Evolutionary conservation across 2,329 filamentous ascomycete genomes (phyloP).

Genomic region (Apiospora sp.): DNA sequence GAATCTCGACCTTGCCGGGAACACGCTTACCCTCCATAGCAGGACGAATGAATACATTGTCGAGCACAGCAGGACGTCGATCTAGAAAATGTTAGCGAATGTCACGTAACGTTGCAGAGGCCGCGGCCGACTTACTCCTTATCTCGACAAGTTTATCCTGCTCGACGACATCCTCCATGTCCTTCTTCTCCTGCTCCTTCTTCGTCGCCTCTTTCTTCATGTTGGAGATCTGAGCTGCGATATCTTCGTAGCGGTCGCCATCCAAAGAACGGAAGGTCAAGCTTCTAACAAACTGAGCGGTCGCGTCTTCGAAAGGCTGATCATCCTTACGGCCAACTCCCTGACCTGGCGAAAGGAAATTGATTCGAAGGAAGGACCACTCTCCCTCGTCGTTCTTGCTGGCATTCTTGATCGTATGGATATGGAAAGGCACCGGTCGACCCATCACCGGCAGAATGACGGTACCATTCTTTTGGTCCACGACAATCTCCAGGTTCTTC

Average conservation of each 20-base stretch:
- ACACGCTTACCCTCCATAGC: conserved; percentile 97
- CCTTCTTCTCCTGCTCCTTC: conserved; percentile 98
- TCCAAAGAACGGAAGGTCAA: conserved; percentile 94
- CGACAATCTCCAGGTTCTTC: conserved; percentile 86
- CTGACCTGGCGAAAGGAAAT: conserved; percentile 95
- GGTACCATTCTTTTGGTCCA: conserved; percentile 89
- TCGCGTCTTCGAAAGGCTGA: conserved; percentile 95
- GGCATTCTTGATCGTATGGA: conserved; percentile 97
- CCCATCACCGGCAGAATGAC: conserved; percentile 97
- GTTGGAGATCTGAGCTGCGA: conserved; percentile 92
- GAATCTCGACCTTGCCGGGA: conserved; percentile 94
- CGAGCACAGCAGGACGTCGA: conserved; percentile 86
- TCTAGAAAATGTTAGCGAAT: conserved; percentile 64
- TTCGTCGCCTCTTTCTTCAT: conserved; percentile 93
- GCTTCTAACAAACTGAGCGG: conserved; percentile 94
- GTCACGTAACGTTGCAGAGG: background rate
- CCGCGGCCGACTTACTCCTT: conserved; percentile 69
- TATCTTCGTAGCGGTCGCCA: conserved; percentile 86
- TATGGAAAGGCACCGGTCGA: conserved; percentile 96
- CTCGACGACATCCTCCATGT: conserved; percentile 98
- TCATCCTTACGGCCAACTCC: conserved; percentile 97
- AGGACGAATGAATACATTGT: conserved; percentile 94
- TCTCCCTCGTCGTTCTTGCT: conserved; percentile 97
- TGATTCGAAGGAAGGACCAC: conserved; percentile 93
- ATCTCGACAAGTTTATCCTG: conserved; percentile 97